phyloP scores from a whole-genome alignment of 108 stramenopile species.

The Conticribra guillardii region DNA sequence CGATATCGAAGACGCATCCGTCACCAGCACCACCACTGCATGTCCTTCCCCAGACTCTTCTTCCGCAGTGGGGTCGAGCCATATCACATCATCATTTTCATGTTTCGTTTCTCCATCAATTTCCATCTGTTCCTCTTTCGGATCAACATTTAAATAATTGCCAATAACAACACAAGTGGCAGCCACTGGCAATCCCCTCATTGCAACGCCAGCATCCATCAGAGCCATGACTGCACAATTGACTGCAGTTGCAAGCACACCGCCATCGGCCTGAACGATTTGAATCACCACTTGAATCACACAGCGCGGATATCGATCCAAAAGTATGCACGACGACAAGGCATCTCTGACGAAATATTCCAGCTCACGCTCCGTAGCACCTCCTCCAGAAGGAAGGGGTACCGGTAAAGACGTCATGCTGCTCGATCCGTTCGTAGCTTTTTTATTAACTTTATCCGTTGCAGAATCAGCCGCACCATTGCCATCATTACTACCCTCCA shows the following conservation, averaged over 20 bases:
- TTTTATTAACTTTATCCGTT: conserved; percentile 19
- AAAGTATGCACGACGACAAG: conserved; percentile 55
- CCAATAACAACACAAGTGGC: conserved; percentile 65
- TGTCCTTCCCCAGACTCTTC: conserved; percentile 51
- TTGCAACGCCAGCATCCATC: conserved; percentile 86
- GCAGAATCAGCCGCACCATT: conserved; percentile 6
- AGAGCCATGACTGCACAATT: conserved; percentile 85
- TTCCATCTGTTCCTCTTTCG: not conserved
- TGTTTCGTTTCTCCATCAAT: not conserved
- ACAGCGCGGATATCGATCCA: conserved; percentile 64
- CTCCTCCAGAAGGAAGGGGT: conserved; percentile 40
- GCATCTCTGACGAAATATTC: conserved; percentile 62
- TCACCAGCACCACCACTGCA: conserved; percentile 56
- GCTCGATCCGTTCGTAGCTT: not conserved
- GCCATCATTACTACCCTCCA: conserved; percentile 4
- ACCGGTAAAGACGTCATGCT: conserved; percentile 24
- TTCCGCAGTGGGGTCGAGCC: conserved; percentile 56
- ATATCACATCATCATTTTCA: conserved; percentile 16
- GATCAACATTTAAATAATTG: not conserved
- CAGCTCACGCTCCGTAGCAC: conserved; percentile 59
- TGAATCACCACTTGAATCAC: conserved; percentile 80
- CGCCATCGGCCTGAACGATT: conserved; percentile 78
- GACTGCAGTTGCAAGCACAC: conserved; percentile 59
- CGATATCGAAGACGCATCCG: conserved; percentile 32
- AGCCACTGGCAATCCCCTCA: conserved; percentile 79